A percentile compares a stretch with the other conserved stretches of the same genome.
phyloP scores from a whole-genome alignment of 179 eudicot genomes.

The Spinacia oleracea region DNA sequence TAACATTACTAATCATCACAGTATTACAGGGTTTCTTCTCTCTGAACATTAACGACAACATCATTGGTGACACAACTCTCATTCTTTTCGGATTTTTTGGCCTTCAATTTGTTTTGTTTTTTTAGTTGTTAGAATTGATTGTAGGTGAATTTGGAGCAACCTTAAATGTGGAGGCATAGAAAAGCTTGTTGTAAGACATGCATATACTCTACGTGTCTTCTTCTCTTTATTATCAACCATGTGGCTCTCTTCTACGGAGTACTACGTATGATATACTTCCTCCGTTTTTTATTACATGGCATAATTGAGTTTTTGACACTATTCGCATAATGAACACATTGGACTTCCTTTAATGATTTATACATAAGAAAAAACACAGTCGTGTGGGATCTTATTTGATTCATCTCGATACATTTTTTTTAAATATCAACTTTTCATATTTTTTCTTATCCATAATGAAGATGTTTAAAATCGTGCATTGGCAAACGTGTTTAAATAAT shows the following conservation, averaged over 20 bases:
- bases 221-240: neutral
- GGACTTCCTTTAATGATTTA: no score
- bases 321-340: no score
- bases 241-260: neutral
- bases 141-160: neutral
- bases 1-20: neutral
- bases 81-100: neutral
- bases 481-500: no score
- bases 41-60: slow-evolving; percentile 19
- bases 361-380: no score
- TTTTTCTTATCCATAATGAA: no score
- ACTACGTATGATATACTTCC: no score
- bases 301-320: no score
- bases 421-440: no score
- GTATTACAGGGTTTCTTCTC: slow-evolving; percentile 6
- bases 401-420: no score
- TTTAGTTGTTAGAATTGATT: neutral
- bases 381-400: no score
- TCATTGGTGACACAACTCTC: slow-evolving; percentile 19
- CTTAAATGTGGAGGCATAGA: neutral
- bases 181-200: slow-evolving; percentile 26
- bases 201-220: slow-evolving; percentile 28
- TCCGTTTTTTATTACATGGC: neutral
- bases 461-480: no score
- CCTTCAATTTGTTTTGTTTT: no score